phyloP scores from a whole-genome alignment of 441 rosid genomes.

The Croton laevigatus region DNA sequence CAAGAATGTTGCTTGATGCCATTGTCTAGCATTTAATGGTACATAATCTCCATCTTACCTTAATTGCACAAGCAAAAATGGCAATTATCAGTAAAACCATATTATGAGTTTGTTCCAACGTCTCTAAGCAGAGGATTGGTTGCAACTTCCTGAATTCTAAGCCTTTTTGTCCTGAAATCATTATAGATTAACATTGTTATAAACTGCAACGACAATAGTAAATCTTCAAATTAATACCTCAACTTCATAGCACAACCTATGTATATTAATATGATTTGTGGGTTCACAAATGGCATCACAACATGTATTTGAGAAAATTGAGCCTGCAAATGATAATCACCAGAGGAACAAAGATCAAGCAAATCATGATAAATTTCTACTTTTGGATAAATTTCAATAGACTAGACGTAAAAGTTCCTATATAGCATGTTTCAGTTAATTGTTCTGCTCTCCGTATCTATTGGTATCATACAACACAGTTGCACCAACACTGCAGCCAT shows the following conservation, averaged over 20 bases:
- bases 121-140: slow-evolving; percentile 2
- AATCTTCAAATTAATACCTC: neutral
- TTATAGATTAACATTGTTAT: neutral
- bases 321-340: neutral
- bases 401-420: neutral
- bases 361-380: neutral
- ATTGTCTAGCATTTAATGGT: neutral
- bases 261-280: neutral
- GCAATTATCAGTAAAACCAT: neutral
- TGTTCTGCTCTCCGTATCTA: neutral
- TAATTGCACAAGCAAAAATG: neutral
- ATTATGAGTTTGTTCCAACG: slow-evolving; percentile 11
- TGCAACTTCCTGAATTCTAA: slow-evolving; percentile 13
- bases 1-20: slow-evolving; percentile 5
- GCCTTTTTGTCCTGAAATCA: slow-evolving; percentile 37
- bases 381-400: neutral
- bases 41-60: slow-evolving; percentile 11
- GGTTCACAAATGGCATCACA: neutral
- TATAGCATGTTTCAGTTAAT: neutral
- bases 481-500: no score
- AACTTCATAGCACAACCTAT: neutral
- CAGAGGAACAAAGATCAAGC: neutral
- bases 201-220: neutral
- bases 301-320: neutral
- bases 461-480: neutral